Base-by-base conservation (phyloP, 169 alveolate genomes). In the Amoebophrya sp. region DNA sequence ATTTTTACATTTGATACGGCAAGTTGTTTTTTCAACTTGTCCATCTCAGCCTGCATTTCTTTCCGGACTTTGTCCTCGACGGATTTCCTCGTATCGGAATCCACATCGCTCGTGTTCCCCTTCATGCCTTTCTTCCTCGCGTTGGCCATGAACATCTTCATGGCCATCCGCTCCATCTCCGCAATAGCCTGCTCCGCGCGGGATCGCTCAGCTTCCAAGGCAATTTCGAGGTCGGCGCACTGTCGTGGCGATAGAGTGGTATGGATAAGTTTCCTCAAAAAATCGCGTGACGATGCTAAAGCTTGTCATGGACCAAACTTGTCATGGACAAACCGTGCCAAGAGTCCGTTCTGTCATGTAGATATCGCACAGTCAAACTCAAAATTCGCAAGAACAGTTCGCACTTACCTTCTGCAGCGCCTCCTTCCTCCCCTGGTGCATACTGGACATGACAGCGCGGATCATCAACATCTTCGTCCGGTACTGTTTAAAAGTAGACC, bases 161-260 rank as follows among this genome's bases (percentile, higher is more conserved):
- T 66, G 38, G 83, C 83, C 83, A 66, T 25, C 39, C 83, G 83
- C 83, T 66, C 83, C 83, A 66, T 66, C 32, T 66, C 83, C 12
- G 83, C 83, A 0, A 25, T 25, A 18, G 83, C 83, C 7, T 66
- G 32, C 29, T 66, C 83, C 32, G 83, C 83, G 35, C 32, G 12
- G 32, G 1, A 7, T 7, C 35, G 29, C 35, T 18, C 83, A 0
- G 35, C 32, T 25, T 66, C 83, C 83, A 66, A 25, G 10, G 29
- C 83, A 25, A 2, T 7, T 25, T 66, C 83, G 32, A 41, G 54
- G 23, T 41, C 54, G 54, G 54, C 54, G 54, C 12, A 7, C 54
- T 41, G 54, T n/a, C n/a, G n/a, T n/a, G n/a, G n/a, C n/a, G n/a
- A n/a, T n/a, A n/a, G n/a, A n/a, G n/a, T n/a, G n/a, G n/a, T n/a